phyloP scores from a whole-genome alignment of 768 basidiomycete genomes.

The Paxillus involutus region DNA sequence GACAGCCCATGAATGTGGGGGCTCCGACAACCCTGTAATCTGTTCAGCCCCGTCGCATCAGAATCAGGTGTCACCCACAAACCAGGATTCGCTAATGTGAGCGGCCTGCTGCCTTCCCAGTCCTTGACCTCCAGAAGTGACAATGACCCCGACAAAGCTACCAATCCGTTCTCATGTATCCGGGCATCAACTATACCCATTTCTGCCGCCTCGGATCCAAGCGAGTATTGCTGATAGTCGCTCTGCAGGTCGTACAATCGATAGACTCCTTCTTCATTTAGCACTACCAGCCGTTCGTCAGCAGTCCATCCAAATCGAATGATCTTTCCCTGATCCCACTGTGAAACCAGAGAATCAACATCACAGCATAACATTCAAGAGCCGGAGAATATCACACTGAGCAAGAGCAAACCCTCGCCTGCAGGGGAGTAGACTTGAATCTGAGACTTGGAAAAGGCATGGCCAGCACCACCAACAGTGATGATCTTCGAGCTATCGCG shows the following conservation, averaged over 20 bases:
- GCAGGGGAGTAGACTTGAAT: conserved; percentile 87
- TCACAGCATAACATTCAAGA: background rate
- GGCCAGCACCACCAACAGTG: conserved; percentile 58
- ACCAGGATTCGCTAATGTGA: conserved; percentile 76
- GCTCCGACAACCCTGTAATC: conserved; percentile 64
- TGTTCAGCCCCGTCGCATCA: conserved; percentile 6
- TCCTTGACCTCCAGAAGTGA: conserved; percentile 84
- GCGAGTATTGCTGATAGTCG: conserved; percentile 81
- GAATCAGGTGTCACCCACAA: conserved; percentile 26
- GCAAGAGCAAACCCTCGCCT: conserved; percentile 65
- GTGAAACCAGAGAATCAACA: conserved; percentile 16
- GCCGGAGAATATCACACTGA: conserved; percentile 60
- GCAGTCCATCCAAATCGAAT: conserved; percentile 80
- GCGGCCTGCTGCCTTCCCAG: conserved; percentile 78
- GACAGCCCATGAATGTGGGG: conserved; percentile 82
- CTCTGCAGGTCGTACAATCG: conserved; percentile 86
- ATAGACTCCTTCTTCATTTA: conserved; percentile 93
- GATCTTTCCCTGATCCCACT: conserved; percentile 93
- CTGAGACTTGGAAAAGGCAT: conserved; percentile 70
- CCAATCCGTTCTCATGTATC: conserved; percentile 84
- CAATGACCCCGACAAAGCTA: conserved; percentile 77
- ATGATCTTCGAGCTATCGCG: conserved; percentile 81
- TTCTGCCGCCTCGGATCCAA: conserved; percentile 81
- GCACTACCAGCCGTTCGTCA: conserved; percentile 78
- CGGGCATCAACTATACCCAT: conserved; percentile 82